phyloP scores from a whole-genome alignment of 331 rosid species.

The Quercus tomentella region DNA sequence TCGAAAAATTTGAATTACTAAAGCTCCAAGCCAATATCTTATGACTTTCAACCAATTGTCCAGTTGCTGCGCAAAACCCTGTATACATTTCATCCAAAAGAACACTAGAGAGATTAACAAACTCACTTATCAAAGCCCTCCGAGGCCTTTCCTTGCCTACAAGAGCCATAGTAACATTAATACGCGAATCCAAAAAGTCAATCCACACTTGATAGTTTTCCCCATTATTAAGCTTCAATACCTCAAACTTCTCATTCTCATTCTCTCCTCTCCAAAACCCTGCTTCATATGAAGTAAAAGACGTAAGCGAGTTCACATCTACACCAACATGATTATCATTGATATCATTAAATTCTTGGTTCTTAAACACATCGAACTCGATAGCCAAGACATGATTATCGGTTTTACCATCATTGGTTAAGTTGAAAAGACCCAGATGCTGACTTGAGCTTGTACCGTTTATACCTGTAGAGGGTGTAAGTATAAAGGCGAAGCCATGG shows the following conservation, averaged over 20 bases:
- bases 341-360: slow-evolving; percentile 52
- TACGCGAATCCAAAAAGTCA: slow-evolving; percentile 35
- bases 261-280: slow-evolving; percentile 47
- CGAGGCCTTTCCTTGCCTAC: slow-evolving; percentile 41
- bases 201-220: slow-evolving; percentile 67
- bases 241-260: slow-evolving; percentile 18
- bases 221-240: slow-evolving; percentile 41
- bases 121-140: slow-evolving; percentile 41
- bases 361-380: slow-evolving; percentile 64
- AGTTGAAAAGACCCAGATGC: slow-evolving; percentile 54
- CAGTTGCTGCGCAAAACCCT: slow-evolving; percentile 55
- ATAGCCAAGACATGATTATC: slow-evolving; percentile 51
- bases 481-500: slow-evolving; percentile 53
- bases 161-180: slow-evolving; percentile 52
- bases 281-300: slow-evolving; percentile 28
- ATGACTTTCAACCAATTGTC: slow-evolving; percentile 40
- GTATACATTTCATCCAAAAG: slow-evolving; percentile 52
- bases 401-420: slow-evolving; percentile 27
- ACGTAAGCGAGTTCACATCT: slow-evolving; percentile 51
- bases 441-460: slow-evolving; percentile 44
- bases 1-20: slow-evolving; percentile 53
- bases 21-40: slow-evolving; percentile 74
- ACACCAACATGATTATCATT: slow-evolving; percentile 63
- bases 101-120: slow-evolving; percentile 47
- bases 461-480: slow-evolving; percentile 32